Conservation (phyloP, 2,329 filamentous ascomycete species). For the Massarina eburnea region DNA sequence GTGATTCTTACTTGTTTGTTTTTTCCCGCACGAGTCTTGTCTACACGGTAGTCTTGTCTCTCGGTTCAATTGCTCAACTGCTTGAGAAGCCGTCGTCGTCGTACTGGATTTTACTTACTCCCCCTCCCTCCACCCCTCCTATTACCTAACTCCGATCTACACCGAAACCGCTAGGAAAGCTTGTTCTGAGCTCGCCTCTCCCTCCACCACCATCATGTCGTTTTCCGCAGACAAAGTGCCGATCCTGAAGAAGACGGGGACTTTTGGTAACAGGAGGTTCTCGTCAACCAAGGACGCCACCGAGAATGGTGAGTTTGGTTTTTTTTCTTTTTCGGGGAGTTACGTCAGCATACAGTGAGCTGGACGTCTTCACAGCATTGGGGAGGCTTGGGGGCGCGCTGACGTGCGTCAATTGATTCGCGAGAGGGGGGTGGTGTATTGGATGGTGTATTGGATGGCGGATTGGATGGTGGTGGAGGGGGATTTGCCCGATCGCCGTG, state of each 20-base stretch:
- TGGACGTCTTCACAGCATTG: neutral
- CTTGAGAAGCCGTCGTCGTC: too few species aligned
- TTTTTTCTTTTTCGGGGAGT: constrained; percentile 1
- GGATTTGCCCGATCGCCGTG: neutral
- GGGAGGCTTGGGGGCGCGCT: neutral
- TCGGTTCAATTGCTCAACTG: too few species aligned
- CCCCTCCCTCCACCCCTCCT: too few species aligned
- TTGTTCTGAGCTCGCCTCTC: constrained; percentile 1
- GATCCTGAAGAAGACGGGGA: constrained; percentile 26
- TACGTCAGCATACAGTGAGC: neutral
- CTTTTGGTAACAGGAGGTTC: constrained; percentile 36
- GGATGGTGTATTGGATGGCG: neutral
- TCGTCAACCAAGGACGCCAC: constrained; percentile 39
- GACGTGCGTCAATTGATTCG: neutral
- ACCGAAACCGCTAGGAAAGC: constrained; percentile 11
- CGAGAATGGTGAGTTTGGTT: constrained; percentile 38
- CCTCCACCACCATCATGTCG: constrained; percentile 26
- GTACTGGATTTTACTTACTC: too few species aligned
- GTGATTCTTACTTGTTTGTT: too few species aligned
- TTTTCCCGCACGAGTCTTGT: too few species aligned
- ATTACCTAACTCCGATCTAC: too few species aligned
- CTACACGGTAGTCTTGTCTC: too few species aligned
- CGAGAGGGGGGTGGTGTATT: too few species aligned
- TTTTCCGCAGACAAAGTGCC: constrained; percentile 40
- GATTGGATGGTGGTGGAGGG: constrained; percentile 4